phyloP scores from a whole-genome alignment of 1,284 basidiomycete species.

The Phellopilus nigrolimitatus region DNA sequence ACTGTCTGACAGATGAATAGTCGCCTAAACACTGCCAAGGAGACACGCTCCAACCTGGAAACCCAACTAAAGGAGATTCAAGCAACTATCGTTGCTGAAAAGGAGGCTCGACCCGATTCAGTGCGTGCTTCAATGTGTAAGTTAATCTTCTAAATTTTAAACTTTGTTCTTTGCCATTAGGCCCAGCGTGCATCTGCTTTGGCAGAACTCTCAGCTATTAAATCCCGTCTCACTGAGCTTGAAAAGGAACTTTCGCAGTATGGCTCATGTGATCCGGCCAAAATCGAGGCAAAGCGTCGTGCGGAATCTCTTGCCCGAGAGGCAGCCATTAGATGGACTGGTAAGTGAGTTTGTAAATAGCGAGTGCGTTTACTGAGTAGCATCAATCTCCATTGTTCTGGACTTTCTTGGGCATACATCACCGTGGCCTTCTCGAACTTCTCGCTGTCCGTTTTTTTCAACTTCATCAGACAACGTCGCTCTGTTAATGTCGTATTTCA shows the following conservation, averaged over 20 bases:
- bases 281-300: slow-evolving; percentile 69
- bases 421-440: not conserved
- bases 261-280: slow-evolving; percentile 77
- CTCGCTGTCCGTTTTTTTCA: not conserved
- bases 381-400: not conserved
- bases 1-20: slow-evolving; percentile 47
- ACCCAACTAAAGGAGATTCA: slow-evolving; percentile 46
- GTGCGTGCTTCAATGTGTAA: slow-evolving; percentile 37
- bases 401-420: not conserved
- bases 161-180: slow-evolving; percentile 33
- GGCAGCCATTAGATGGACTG: slow-evolving; percentile 81
- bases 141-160: not conserved
- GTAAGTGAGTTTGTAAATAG: slow-evolving; percentile 37
- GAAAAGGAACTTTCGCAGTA: slow-evolving; percentile 69
- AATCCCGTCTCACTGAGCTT: slow-evolving; percentile 51
- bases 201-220: slow-evolving; percentile 43
- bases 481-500: slow-evolving; percentile 59
- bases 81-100: slow-evolving; percentile 47
- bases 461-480: slow-evolving; percentile 51
- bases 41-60: slow-evolving; percentile 41
- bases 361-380: not conserved
- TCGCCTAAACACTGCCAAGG: slow-evolving; percentile 51
- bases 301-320: slow-evolving; percentile 72
- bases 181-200: slow-evolving; percentile 49
- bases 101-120: slow-evolving; percentile 55